A percentile compares a stretch with the other conserved stretches of the same genome.
These are phyloP conservation scores for Trametes meyenii DNA, from an alignment of 768 basidiomycete species.

Conservation along the genomic window DNA sequence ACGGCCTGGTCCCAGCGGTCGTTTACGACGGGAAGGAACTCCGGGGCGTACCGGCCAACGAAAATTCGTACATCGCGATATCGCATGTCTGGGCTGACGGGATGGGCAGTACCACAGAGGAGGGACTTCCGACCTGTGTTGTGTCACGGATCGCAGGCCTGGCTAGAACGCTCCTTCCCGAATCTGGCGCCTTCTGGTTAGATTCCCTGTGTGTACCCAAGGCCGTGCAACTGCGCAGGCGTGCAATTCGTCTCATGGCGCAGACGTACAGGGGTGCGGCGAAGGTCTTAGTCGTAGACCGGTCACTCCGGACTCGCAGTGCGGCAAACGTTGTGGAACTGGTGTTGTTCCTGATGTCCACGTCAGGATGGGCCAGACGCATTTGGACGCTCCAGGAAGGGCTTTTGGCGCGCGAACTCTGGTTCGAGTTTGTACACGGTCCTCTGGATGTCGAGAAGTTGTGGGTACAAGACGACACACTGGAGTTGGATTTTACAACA, in stretches of 20 bases:
- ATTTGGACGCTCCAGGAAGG: conserved; percentile 22
- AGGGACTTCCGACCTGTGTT: conserved; percentile 16
- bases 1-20: neutral
- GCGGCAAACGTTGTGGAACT: neutral
- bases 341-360: conserved; percentile 7
- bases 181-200: conserved; percentile 19
- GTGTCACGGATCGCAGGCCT: conserved; percentile 8
- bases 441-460: neutral
- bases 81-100: conserved; percentile 8
- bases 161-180: conserved; percentile 6
- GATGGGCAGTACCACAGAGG: conserved; percentile 18
- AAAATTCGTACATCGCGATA: conserved; percentile 1
- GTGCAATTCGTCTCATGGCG: conserved; percentile 20
- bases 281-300: conserved; percentile 18
- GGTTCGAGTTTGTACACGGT: conserved; percentile 17
- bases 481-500: neutral
- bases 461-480: neutral
- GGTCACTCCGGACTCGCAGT: conserved; percentile 7
- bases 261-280: conserved; percentile 17
- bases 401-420: conserved; percentile 13
- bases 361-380: conserved; percentile 13
- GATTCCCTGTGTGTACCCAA: conserved; percentile 22
- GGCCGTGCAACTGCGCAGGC: conserved; percentile 1
- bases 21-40: neutral
- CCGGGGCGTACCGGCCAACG: neutral